Evolutionary conservation across 2,329 filamentous ascomycete genomes (phyloP).

Genomic region (Cephalotrichum gorgonifer): DNA sequence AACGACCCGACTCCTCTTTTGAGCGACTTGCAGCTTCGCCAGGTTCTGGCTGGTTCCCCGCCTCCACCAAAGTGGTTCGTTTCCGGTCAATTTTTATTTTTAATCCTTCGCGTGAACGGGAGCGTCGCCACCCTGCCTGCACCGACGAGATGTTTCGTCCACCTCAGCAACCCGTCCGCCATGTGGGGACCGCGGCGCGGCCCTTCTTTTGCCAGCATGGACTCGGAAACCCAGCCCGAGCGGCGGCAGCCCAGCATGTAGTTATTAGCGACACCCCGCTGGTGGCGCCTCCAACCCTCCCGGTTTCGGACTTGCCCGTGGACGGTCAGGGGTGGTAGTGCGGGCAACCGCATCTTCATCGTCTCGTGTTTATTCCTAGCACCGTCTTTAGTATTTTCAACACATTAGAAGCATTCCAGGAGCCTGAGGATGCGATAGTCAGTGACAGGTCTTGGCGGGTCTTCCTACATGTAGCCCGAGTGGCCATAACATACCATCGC

Average conservation of each 20-base stretch:
- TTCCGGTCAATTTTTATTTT: neutral
- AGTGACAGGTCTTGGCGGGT: too few species aligned
- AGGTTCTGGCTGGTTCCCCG: neutral
- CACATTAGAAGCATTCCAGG: too few species aligned
- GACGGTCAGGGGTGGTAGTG: neutral
- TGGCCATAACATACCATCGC: too few species aligned
- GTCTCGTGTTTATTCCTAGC: neutral
- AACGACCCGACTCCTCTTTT: neutral
- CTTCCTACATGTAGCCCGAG: too few species aligned
- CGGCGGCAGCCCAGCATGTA: too few species aligned
- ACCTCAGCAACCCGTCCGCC: too few species aligned
- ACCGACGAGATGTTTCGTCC: neutral
- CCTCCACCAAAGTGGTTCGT: neutral
- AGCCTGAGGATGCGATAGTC: too few species aligned
- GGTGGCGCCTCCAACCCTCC: neutral
- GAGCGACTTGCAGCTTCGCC: constrained; percentile 1
- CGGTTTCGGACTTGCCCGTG: neutral
- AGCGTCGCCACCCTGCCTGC: neutral
- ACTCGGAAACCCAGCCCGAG: neutral
- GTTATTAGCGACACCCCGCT: too few species aligned
- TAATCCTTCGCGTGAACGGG: neutral
- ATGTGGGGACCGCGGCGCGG: constrained; percentile 1
- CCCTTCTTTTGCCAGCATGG: neutral
- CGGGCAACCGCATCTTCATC: neutral
- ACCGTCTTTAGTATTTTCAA: neutral